Base-by-base conservation (phyloP, 495 filamentous ascomycete genomes). In the Penicillium coffeae region DNA sequence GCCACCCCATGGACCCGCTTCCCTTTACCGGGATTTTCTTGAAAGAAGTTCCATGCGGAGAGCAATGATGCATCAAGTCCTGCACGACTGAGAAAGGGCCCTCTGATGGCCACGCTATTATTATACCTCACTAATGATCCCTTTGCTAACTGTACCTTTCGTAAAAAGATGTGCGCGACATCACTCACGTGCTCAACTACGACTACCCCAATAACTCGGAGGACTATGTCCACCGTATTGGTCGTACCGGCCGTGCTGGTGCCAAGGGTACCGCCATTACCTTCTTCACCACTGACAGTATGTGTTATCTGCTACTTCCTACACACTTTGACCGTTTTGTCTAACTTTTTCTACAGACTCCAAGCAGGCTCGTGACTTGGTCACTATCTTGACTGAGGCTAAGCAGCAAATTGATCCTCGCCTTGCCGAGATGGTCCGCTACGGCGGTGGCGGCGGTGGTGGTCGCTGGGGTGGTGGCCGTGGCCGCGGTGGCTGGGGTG, bases 171-270 rank as follows among this genome's bases (percentile, higher is more conserved):
- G 93, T 98, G 80, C 90, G 90, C 72, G 92, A 98, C 80, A 98
- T 98, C 74, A 96, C 92, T 72, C 93, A 98, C 77, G 93, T 98
- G 76, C 80, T 98, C 75, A 98, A 98, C 85, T 97, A 96, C 87
- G 93, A 98, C 73, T 96, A 96, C 70, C 93, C 93, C 67, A 96
- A 97, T 80, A 98, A 98, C 78, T 97, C 93, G 72, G 92, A 98
- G 72, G 92, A 96, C 63, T 98, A 98, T 56, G 90, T 98, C 51
- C 93, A 98, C 65, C 88, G 93, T 54, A 98, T 98, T 69, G 93
- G 87, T 56, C 83, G 90, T 67, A 97, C 92, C 30, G 92, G 90
- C 52, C 85, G 92, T 67, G 93, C 93, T 40, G 93, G 93, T 56
- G 88, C 89, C 58, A 83, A 82, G 43, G 92, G 92, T 55, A 83